phyloP scores from a whole-genome alignment of 192 early-diverging fungal species.

The Pilaira anomala region DNA sequence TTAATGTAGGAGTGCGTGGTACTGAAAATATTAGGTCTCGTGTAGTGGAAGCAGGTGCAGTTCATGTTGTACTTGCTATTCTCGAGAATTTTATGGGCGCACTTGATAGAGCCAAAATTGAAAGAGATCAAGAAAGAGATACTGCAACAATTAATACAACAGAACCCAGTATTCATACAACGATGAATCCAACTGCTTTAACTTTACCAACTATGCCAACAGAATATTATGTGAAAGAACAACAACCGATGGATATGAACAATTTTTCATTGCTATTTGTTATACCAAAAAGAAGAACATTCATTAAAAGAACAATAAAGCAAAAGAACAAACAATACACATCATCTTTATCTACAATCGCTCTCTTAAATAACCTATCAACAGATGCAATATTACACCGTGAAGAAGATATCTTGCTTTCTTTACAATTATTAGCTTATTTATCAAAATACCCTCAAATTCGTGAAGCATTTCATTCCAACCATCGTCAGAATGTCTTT shows the following conservation, averaged over 20 bases:
- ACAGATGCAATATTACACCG: constrained; percentile 54
- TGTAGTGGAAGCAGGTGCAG: constrained; percentile 82
- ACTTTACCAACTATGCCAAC: constrained; percentile 8
- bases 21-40: constrained; percentile 73
- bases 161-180: background rate
- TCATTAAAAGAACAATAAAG: constrained; percentile 12
- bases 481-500: constrained; percentile 64
- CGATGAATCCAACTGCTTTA: background rate
- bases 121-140: constrained; percentile 41
- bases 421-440: constrained; percentile 83
- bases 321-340: constrained; percentile 21
- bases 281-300: constrained; percentile 24
- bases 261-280: constrained; percentile 12
- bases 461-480: constrained; percentile 57
- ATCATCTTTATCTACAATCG: constrained; percentile 22
- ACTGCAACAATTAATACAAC: background rate
- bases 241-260: constrained; percentile 7
- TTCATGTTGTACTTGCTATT: constrained; percentile 79
- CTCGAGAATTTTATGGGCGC: constrained; percentile 61
- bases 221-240: background rate
- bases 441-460: constrained; percentile 86
- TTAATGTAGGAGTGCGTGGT: constrained; percentile 84
- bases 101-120: constrained; percentile 50
- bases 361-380: constrained; percentile 37
- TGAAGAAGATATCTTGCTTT: constrained; percentile 77